Conservation (phyloP, 805 yeast genomes). For the Barnettozyma populi region DNA sequence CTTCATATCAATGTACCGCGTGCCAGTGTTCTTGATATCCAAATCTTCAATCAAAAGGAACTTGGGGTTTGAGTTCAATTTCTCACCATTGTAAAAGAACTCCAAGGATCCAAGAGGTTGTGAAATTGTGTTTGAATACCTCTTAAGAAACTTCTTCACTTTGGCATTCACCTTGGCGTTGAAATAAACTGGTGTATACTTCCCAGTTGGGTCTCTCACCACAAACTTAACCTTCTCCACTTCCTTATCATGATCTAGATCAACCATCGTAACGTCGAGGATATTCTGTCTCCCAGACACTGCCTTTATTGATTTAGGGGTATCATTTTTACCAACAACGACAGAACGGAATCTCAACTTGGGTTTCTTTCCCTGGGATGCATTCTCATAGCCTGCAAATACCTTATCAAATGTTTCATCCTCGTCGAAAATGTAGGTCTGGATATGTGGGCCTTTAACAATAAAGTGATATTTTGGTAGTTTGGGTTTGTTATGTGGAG, state of each 20-base stretch:
- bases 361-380: slow-evolving; percentile 2
- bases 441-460: slow-evolving; percentile 4
- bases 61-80: background rate
- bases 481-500: background rate
- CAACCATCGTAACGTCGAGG: slow-evolving; percentile 28
- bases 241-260: background rate
- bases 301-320: slow-evolving; percentile 5
- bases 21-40: background rate
- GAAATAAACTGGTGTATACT: slow-evolving; percentile 18
- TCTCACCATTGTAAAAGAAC: background rate
- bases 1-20: background rate
- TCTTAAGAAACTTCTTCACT: slow-evolving; percentile 5
- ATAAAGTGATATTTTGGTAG: slow-evolving; percentile 1
- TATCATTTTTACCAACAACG: background rate
- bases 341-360: background rate
- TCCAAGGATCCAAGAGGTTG: background rate
- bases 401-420: background rate
- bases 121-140: background rate
- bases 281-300: slow-evolving; percentile 6
- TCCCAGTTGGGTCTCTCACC: slow-evolving; percentile 26
- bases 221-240: slow-evolving; percentile 30
- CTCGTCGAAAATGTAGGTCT: background rate
- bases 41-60: background rate
- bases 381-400: background rate
- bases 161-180: background rate